Evolutionary conservation across 495 filamentous ascomycete genomes (phyloP).

Genomic region (Parathielavia hyrcaniae): DNA sequence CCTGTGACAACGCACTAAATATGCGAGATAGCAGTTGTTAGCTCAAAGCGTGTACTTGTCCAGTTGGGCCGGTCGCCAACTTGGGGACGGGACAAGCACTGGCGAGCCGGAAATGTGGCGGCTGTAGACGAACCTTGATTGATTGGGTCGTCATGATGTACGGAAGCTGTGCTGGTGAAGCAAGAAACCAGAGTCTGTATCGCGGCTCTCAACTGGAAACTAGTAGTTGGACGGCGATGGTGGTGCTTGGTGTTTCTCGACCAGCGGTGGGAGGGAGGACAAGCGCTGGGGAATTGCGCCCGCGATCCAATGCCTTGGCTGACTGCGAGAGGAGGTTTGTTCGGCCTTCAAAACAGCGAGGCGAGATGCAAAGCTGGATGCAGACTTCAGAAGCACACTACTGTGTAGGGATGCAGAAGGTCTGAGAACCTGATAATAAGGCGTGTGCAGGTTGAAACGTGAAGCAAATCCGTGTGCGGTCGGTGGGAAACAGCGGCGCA

Average conservation of each 20-base stretch:
- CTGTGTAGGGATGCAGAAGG: conserved; percentile 36
- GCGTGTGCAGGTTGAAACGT: conserved; percentile 20
- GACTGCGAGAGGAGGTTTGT: neutral
- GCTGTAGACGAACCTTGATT: conserved; percentile 46
- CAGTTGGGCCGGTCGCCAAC: neutral
- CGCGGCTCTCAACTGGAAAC: conserved; percentile 10
- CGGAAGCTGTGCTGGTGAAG: neutral
- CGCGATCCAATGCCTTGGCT: conserved; percentile 8
- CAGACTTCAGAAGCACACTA: conserved; percentile 34
- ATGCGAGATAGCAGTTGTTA: conserved; percentile 26
- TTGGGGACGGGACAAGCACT: conserved; percentile 16
- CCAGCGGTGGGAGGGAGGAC: conserved; percentile 10
- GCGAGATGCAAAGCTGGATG: conserved; percentile 29
- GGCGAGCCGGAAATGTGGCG: conserved; percentile 11
- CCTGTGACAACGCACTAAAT: conserved; percentile 93
- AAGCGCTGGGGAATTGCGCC: conserved; percentile 15
- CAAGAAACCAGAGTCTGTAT: neutral
- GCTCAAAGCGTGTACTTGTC: neutral
- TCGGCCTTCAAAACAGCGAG: conserved; percentile 10
- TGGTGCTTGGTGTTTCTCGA: conserved; percentile 15
- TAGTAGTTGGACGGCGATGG: conserved; percentile 16
- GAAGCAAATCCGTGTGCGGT: conserved; percentile 18
- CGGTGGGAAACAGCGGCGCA: conserved; percentile 20
- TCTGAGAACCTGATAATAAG: conserved; percentile 34
- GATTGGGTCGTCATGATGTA: conserved; percentile 50